These are phyloP conservation scores for Pestalotiopsis sp. DNA, from an alignment of 2,329 filamentous ascomycete genomes.

Conservation along the genomic window DNA sequence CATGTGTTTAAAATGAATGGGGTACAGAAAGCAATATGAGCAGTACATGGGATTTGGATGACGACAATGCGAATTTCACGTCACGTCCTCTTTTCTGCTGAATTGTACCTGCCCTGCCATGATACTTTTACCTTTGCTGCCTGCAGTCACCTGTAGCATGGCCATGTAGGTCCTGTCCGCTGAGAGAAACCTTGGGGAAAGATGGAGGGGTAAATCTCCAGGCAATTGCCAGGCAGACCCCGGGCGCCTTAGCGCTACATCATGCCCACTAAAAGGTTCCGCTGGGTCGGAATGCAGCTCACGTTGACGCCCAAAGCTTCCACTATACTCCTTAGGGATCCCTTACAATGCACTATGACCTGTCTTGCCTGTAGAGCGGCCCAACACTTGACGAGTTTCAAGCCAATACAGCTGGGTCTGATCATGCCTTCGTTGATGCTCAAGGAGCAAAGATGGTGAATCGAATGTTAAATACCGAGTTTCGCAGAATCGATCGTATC, in stretches of 20 bases:
- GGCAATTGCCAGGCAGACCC: background rate
- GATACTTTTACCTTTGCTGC: background rate
- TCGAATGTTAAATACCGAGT: no score
- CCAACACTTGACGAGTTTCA: background rate
- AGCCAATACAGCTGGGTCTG: background rate
- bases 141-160: no score
- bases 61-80: constrained; percentile 3
- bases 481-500: no score
- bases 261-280: background rate
- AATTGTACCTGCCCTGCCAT: background rate
- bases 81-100: background rate
- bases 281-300: constrained; percentile 10
- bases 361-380: background rate
- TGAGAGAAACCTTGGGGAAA: background rate
- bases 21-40: background rate
- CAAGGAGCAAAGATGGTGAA: background rate
- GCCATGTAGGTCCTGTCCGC: no score
- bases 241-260: background rate
- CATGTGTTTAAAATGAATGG: background rate
- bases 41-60: constrained; percentile 2
- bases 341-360: background rate
- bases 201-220: constrained; percentile 1
- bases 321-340: background rate
- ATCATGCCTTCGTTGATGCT: background rate
- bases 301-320: constrained; percentile 8